phyloP scores from a whole-genome alignment of 2,329 filamentous ascomycete genomes.

The Plenodomus lindquistii region DNA sequence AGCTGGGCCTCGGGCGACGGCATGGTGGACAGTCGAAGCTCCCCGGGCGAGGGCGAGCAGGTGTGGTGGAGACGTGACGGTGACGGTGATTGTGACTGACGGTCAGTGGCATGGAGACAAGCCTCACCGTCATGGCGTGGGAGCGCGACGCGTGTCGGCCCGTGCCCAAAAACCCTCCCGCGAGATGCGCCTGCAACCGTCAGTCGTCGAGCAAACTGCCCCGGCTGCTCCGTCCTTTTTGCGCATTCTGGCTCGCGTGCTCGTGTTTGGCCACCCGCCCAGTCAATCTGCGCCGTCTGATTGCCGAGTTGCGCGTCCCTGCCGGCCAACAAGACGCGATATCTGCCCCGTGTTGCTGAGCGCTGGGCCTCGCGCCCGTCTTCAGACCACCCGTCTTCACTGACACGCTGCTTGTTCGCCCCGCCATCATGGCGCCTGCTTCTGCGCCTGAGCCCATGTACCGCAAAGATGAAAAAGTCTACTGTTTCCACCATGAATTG shows the following conservation, averaged over 20 bases:
- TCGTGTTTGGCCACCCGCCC: neutral
- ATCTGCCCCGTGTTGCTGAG: constrained; percentile 14
- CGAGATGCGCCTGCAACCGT: constrained; percentile 11
- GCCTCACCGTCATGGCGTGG: neutral
- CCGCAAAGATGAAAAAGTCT: constrained; percentile 81
- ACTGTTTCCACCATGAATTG: constrained; percentile 97
- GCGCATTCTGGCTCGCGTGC: constrained; percentile 2
- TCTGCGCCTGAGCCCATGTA: constrained; percentile 59
- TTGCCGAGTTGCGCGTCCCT: constrained; percentile 1
- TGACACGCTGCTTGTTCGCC: neutral
- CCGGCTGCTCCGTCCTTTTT: neutral
- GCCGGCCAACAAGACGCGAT: constrained; percentile 16
- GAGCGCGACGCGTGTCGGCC: constrained; percentile 28
- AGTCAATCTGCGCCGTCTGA: constrained; percentile 3
- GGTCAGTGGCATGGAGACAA: neutral
- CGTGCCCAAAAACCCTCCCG: constrained; percentile 23
- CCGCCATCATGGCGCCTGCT: constrained; percentile 56
- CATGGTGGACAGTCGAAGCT: constrained; percentile 51
- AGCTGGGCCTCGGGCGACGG: constrained; percentile 75
- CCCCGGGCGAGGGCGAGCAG: constrained; percentile 3
- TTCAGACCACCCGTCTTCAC: constrained; percentile 4
- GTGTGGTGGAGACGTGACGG: neutral
- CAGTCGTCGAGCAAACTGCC: constrained; percentile 12
- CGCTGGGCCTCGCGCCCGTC: neutral
- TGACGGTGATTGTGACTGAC: constrained; percentile 20